Evolutionary conservation across 2,329 filamentous ascomycete genomes (phyloP).

Genomic region (Arthroderma sp.): DNA sequence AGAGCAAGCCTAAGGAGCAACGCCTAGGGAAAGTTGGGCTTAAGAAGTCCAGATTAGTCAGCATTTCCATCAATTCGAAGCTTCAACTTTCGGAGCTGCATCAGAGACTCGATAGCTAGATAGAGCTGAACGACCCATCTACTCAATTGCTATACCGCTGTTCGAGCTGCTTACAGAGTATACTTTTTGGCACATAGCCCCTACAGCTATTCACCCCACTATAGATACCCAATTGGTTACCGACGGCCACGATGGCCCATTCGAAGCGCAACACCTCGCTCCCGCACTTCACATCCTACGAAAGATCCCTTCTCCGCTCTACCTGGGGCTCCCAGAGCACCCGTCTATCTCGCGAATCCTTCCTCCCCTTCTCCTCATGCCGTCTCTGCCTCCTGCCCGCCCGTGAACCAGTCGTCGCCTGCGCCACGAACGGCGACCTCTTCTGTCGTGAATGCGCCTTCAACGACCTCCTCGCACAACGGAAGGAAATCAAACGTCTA

Average conservation of each 20-base stretch:
- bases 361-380: constrained; percentile 82
- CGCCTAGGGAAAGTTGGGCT: too few relatives aligned
- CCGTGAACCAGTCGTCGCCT: constrained; percentile 74
- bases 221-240: neutral
- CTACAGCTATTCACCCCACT: neutral
- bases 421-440: constrained; percentile 63
- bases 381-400: constrained; percentile 73
- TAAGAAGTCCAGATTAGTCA: neutral
- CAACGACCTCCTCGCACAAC: constrained; percentile 77
- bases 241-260: constrained; percentile 28
- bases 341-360: constrained; percentile 80
- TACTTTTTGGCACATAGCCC: neutral
- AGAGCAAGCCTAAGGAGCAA: too few relatives aligned
- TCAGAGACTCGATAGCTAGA: neutral
- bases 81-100: neutral
- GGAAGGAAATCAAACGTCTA: constrained; percentile 76
- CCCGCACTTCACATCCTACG: constrained; percentile 86
- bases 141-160: neutral
- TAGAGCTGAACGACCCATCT: neutral
- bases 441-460: constrained; percentile 95
- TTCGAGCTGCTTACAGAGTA: neutral
- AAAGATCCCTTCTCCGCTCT: constrained; percentile 67
- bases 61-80: neutral
- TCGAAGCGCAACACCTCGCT: constrained; percentile 81
- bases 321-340: constrained; percentile 73